A percentile compares a stretch with the other conserved stretches of the same genome.
Conservation (phyloP, 2,329 filamentous ascomycete genomes). For the Xylogone sp. region DNA sequence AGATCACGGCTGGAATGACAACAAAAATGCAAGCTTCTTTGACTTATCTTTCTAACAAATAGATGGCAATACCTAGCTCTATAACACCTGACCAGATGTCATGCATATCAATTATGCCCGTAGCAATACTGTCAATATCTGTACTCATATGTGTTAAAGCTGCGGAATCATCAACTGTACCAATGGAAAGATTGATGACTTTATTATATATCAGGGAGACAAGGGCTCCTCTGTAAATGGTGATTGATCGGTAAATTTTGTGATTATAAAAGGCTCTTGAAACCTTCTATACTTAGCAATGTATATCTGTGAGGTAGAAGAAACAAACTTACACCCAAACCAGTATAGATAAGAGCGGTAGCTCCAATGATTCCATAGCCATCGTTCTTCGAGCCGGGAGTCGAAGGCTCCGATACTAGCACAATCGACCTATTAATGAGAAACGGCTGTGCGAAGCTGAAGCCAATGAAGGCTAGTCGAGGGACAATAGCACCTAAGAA, state of each 20-base stretch:
- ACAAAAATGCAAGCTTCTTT: no score
- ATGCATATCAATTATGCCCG: slow-evolving; percentile 22
- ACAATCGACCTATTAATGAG: slow-evolving; percentile 11
- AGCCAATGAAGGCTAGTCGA: slow-evolving; percentile 7
- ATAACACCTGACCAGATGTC: slow-evolving; percentile 33
- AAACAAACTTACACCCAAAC: slow-evolving; percentile 11
- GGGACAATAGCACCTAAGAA: slow-evolving; percentile 2
- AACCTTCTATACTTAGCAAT: background rate
- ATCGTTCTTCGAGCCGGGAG: background rate
- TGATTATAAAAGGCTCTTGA: slow-evolving; percentile 23
- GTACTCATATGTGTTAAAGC: slow-evolving; percentile 42
- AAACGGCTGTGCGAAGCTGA: slow-evolving; percentile 15
- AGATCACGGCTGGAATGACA: no score
- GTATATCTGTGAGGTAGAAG: background rate
- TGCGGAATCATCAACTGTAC: slow-evolving; percentile 28
- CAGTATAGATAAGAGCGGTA: slow-evolving; percentile 17
- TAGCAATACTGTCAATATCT: slow-evolving; percentile 34
- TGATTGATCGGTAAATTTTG: slow-evolving; percentile 35
- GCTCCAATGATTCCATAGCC: slow-evolving; percentile 20
- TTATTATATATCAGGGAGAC: slow-evolving; percentile 47
- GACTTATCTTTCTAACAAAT: no score
- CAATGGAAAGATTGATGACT: slow-evolving; percentile 29
- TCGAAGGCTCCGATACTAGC: background rate
- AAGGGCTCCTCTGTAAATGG: slow-evolving; percentile 37
- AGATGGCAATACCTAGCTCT: slow-evolving; percentile 26